Conservation (phyloP, 2,329 filamentous ascomycete genomes). For the Hymenoscyphus infarciens region DNA sequence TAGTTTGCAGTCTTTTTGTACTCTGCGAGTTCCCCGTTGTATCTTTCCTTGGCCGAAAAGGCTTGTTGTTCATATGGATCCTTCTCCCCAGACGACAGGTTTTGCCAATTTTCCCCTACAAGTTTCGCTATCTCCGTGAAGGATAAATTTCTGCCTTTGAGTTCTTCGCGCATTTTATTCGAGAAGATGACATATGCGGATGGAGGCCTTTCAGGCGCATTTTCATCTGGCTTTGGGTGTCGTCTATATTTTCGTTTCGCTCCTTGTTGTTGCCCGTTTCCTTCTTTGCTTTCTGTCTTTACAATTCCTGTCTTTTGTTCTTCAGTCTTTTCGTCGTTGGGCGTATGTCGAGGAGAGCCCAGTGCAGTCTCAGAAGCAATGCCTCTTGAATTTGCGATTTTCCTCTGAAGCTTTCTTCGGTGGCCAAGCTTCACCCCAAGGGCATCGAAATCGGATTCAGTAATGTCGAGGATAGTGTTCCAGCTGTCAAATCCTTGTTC, state of each 20-base stretch:
- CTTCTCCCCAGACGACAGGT: slow-evolving; percentile 61
- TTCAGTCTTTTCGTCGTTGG: slow-evolving; percentile 57
- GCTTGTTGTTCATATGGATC: slow-evolving; percentile 71
- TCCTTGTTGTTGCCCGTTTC: slow-evolving; percentile 39
- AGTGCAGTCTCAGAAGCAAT: slow-evolving; percentile 40
- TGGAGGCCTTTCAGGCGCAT: slow-evolving; percentile 74
- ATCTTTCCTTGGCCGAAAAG: slow-evolving; percentile 70
- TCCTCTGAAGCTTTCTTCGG: slow-evolving; percentile 79
- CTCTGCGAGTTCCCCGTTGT: slow-evolving; percentile 65
- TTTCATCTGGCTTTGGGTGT: slow-evolving; percentile 76
- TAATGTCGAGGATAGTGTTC: slow-evolving; percentile 80
- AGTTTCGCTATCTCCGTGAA: slow-evolving; percentile 83
- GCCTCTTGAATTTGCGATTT: slow-evolving; percentile 71
- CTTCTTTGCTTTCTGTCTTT: slow-evolving; percentile 43
- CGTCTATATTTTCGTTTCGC: slow-evolving; percentile 72
- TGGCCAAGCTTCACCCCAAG: slow-evolving; percentile 78
- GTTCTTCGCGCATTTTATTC: slow-evolving; percentile 74
- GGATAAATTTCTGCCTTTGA: slow-evolving; percentile 71
- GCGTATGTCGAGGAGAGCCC: slow-evolving; percentile 40
- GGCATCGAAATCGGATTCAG: slow-evolving; percentile 74
- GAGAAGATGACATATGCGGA: slow-evolving; percentile 85
- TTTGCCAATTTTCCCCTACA: slow-evolving; percentile 80
- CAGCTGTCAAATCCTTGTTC: slow-evolving; percentile 82
- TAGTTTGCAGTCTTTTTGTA: slow-evolving; percentile 76
- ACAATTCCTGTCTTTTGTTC: slow-evolving; percentile 46